phyloP scores from a whole-genome alignment of 495 filamentous ascomycete species.

The Pseudoneurospora amorphoporcata region DNA sequence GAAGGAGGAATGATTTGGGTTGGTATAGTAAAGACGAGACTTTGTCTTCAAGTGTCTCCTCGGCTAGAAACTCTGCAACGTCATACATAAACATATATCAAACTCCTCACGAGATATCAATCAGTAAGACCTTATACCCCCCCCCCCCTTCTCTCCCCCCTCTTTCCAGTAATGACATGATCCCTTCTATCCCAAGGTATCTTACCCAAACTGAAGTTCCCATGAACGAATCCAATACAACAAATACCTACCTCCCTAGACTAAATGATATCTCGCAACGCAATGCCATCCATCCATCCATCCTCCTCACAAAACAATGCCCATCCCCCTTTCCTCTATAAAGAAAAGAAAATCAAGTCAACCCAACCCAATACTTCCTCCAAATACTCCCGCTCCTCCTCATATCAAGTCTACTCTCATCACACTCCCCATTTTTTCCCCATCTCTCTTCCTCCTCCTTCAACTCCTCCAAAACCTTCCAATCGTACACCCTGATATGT shows the following conservation, averaged over 20 bases:
- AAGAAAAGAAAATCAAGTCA: conserved; percentile 6
- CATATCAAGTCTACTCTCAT: conserved; percentile 1
- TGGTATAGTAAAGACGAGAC: neutral
- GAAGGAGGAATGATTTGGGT: conserved; percentile 2
- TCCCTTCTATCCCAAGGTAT: neutral
- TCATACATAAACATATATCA: neutral
- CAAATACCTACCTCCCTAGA: neutral
- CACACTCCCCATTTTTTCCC: neutral
- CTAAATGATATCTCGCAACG: neutral
- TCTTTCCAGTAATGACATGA: neutral
- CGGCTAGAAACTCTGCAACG: neutral
- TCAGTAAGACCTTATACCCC: neutral
- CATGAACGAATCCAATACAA: neutral
- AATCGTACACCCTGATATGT: conserved; percentile 39
- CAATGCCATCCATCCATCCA: neutral
- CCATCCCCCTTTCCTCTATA: neutral
- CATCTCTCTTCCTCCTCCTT: conserved; percentile 25
- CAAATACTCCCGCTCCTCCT: conserved; percentile 5
- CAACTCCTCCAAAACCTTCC: conserved; percentile 37
- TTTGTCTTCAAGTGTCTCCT: no score
- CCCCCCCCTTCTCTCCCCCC: no score
- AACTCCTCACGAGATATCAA: neutral
- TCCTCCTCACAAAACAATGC: no score
- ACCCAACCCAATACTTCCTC: conserved; percentile 16
- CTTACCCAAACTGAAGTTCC: neutral